Evolutionary conservation across 78 protist genomes (phyloP).

Genomic region (Dictyostelium citrinum): DNA sequence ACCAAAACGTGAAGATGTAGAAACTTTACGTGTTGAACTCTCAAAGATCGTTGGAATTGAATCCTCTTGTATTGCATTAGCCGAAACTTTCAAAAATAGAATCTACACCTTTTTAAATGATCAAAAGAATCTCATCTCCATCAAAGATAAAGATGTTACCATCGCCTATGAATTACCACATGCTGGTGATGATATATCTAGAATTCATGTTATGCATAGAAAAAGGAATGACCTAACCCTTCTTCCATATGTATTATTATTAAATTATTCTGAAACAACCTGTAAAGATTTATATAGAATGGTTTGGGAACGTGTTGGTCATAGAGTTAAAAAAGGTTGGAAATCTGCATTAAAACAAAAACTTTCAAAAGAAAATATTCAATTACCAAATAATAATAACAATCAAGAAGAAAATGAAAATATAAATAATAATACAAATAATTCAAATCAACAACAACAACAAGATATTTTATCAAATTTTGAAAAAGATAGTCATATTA

Average conservation of each 20-base stretch:
- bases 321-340: constrained; percentile 76
- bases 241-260: constrained; percentile 49
- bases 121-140: constrained; percentile 8
- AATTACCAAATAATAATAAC: not conserved
- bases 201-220: constrained; percentile 67
- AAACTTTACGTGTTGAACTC: constrained; percentile 41
- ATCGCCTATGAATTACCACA: constrained; percentile 63
- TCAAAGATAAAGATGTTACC: constrained; percentile 33
- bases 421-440: not conserved
- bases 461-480: not conserved
- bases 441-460: not conserved
- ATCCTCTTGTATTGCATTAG: constrained; percentile 59
- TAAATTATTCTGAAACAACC: constrained; percentile 50
- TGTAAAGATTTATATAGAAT: constrained; percentile 55
- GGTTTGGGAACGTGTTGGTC: constrained; percentile 78
- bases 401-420: not conserved
- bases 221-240: not conserved
- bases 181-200: constrained; percentile 64
- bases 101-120: constrained; percentile 58
- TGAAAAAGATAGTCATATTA: constrained; percentile 26
- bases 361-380: not conserved
- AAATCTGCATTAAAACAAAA: not conserved
- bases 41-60: constrained; percentile 52
- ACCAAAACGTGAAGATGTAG: constrained; percentile 24
- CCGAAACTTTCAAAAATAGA: constrained; percentile 34